Base-by-base conservation (phyloP, 768 basidiomycete genomes). In the Rhizopogon salebrosus region DNA sequence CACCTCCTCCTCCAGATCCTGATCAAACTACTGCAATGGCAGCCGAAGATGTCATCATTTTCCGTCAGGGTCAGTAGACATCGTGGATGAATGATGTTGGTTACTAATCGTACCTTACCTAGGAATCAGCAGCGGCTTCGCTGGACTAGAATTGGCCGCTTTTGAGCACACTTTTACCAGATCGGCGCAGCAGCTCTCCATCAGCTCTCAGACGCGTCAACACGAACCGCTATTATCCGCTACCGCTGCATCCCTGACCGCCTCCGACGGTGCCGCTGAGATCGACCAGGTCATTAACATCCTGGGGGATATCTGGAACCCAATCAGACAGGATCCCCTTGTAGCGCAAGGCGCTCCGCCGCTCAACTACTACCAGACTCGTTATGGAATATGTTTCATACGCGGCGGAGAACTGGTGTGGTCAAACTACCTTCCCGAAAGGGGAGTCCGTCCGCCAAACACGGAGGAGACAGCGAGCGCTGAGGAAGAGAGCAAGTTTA, bases 401-500 rank as follows among this genome's bases (percentile, higher is more conserved):
- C 45, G 31, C 22, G 14, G 45, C 5, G 45, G 45, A 16, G 31
- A 46, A 34, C 3, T 16, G 8, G 45, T 46, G 31, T 46, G 45
- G 45, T 29, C 45, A 46, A 46, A 46, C 45, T 46, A 27, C 48
- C 50, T 45, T 85, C 48, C 85, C 87, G 70, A 75, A 78, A 63
- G 86, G 86, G 81, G 57, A 14, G 69, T 24, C 23, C 13, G 22
- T 34, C 53, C 20, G 41, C 37, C 79, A 9, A 46, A 20, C 6
- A 82, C 81, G 58, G 45, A 57, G 1, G 75, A 77, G 13, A 64
- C 79, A 54, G 70, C 83, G 11, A 80, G 81, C 23, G 76, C 74
- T 11, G 82, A 83, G 60, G 70, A 92, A 51, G 87, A 83, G 70
- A 70, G 51, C n/a, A 74, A 81, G 66, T 92, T 92, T 64, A 76